Evolutionary conservation across 2,329 filamentous ascomycete genomes (phyloP), one percentile per base, ranked within the genome.

Genomic region (Drechmeria coniospora): DNA sequence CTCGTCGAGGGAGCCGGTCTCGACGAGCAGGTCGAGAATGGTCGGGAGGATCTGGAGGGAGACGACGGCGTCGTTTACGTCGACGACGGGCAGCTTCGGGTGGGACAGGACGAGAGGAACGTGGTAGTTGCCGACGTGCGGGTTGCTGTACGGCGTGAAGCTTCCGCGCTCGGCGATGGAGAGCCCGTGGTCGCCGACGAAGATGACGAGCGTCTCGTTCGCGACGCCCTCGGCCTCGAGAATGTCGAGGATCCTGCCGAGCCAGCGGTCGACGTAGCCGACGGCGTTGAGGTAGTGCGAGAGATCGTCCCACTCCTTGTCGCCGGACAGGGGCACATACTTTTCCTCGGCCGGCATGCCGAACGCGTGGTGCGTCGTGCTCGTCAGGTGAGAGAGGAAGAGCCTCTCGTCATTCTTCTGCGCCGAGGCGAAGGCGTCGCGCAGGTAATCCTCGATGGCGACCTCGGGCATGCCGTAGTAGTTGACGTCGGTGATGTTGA

Each of bases 281-380:
- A 47, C 24, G 0, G 48, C 47, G 26, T 51, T 51, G 21, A 48
- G 33, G 27, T 51, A 51, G 7, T 37, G 39, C 19, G 49, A 46
- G 26, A 51, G 41, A 23, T 50, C 40, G 8, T 47, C 40, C 0
- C 44, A 28, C 16, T 31, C 28, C 12, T 12, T 12, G 1, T 37
- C 38, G 10, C 36, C 37, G 2, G 44, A 37, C 24, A 49, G 24
- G 5, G 36, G 39, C 1, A 42, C 35, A 5, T 41, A 42, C 4
- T 36, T 29, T 10, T 45, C 43, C 0, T 37, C 39, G 9, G 36
- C 40, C 4, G 48, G 48, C 21, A 51, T 29, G 2, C 38, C 39
- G 22, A 50, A 51, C 8, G 43, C 41, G 20, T 51, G 48, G 23
- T 51, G 48, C 2, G 42, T 47, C 3, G 48, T 51, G 28, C 47